Evolutionary conservation across 2,329 filamentous ascomycete genomes (phyloP).

Genomic region (Cercospora sp.): DNA sequence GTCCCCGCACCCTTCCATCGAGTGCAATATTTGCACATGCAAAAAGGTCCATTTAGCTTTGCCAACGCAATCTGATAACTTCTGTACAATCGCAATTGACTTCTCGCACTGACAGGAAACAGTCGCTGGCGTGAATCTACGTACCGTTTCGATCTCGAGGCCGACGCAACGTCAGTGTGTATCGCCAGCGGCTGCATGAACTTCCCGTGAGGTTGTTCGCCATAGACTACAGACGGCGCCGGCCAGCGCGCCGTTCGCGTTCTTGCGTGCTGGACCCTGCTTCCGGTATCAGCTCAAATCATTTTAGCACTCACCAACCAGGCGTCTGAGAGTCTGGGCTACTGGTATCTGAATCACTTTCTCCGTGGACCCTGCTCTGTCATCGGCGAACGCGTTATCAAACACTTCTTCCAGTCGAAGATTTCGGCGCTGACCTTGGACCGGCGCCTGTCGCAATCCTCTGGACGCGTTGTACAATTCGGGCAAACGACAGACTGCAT

Average conservation of each 20-base stretch:
- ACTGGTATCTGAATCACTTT: background rate
- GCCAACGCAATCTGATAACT: background rate
- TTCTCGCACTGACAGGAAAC: background rate
- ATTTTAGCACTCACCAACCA: background rate
- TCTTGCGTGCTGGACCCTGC: conserved; percentile 2
- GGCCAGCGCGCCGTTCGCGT: background rate
- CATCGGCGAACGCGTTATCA: background rate
- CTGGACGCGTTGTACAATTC: background rate
- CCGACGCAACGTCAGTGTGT: background rate
- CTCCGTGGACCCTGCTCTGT: background rate
- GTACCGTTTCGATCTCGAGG: background rate
- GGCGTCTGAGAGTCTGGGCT: background rate
- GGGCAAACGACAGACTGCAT: background rate
- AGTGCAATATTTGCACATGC: background rate
- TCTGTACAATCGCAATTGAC: background rate
- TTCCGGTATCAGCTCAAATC: background rate
- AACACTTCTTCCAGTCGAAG: background rate
- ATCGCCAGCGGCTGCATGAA: background rate
- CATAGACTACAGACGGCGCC: background rate
- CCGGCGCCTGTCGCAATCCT: background rate
- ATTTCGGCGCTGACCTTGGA: background rate
- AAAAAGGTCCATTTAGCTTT: background rate
- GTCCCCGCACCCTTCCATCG: background rate
- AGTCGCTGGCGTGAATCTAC: background rate
- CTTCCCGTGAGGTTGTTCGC: background rate